phyloP scores from a whole-genome alignment of 257 asterid species.

The Fraxinus pennsylvanica region DNA sequence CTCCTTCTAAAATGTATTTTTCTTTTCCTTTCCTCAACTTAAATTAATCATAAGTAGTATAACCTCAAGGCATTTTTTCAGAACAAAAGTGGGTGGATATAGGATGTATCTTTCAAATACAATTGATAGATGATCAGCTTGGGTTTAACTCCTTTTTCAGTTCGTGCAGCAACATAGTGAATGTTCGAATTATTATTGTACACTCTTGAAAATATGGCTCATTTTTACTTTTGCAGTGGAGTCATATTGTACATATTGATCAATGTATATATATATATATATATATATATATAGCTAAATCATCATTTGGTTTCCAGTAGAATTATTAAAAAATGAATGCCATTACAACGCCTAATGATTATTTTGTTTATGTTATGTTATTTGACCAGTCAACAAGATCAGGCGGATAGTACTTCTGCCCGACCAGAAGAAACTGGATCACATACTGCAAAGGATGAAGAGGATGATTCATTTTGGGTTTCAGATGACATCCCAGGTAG shows the following conservation, averaged over 20 bases:
- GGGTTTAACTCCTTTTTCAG: too few species aligned
- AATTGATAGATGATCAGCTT: too few species aligned
- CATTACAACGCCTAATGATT: constrained; percentile 3
- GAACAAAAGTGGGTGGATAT: not conserved
- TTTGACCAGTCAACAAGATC: constrained; percentile 62
- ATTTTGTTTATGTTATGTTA: constrained; percentile 19
- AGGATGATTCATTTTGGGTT: constrained; percentile 72
- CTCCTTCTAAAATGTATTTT: too few species aligned
- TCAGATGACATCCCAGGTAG: constrained; percentile 80
- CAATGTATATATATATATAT: not conserved
- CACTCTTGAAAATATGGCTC: not conserved
- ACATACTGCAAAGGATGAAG: constrained; percentile 46
- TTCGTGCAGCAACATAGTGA: not conserved
- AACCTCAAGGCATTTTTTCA: not conserved
- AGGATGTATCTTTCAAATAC: too few species aligned
- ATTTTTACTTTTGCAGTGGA: not conserved
- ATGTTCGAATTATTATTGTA: not conserved
- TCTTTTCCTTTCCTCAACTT: not conserved
- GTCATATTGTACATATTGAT: not conserved
- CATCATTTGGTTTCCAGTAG: not conserved
- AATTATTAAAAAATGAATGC: not conserved
- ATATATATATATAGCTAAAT: not conserved
- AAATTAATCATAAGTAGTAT: too few species aligned
- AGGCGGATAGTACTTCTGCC: constrained; percentile 43
- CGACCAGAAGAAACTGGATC: constrained; percentile 41